phyloP scores from a whole-genome alignment of 2,329 filamentous ascomycete genomes.

The Monosporascus sp. region DNA sequence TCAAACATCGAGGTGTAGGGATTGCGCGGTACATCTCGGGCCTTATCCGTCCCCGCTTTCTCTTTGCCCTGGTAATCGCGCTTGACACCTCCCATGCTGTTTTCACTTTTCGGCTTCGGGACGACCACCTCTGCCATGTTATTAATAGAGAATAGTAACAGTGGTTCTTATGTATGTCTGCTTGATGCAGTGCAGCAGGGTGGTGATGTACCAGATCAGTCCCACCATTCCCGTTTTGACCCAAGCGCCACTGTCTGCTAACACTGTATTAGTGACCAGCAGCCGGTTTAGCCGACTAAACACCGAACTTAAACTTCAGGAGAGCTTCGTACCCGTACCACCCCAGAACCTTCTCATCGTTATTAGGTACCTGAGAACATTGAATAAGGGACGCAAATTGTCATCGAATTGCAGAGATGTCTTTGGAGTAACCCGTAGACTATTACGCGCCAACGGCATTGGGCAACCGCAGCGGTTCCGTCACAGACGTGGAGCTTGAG shows the following conservation, averaged over 20 bases:
- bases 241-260: not conserved
- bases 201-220: not conserved
- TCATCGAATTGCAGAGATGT: too few relatives aligned
- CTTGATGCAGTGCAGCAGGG: not conserved
- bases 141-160: not conserved
- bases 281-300: not conserved
- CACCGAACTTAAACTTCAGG: not conserved
- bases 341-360: too few relatives aligned
- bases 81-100: constrained; percentile 42
- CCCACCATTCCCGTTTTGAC: not conserved
- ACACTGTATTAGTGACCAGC: too few relatives aligned
- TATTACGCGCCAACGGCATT: too few relatives aligned
- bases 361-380: too few relatives aligned
- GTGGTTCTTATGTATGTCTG: not conserved
- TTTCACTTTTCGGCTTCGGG: constrained; percentile 14
- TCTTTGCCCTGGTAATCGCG: constrained; percentile 49
- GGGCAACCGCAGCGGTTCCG: not conserved
- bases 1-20: constrained; percentile 74
- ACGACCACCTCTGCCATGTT: constrained; percentile 23
- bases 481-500: not conserved
- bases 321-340: too few relatives aligned
- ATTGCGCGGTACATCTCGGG: constrained; percentile 32
- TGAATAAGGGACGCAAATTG: too few relatives aligned
- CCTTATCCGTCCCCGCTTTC: constrained; percentile 28
- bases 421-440: too few relatives aligned